Base-by-base conservation (phyloP, 2,329 filamentous ascomycete species). In the Fusarium transvaalense region DNA sequence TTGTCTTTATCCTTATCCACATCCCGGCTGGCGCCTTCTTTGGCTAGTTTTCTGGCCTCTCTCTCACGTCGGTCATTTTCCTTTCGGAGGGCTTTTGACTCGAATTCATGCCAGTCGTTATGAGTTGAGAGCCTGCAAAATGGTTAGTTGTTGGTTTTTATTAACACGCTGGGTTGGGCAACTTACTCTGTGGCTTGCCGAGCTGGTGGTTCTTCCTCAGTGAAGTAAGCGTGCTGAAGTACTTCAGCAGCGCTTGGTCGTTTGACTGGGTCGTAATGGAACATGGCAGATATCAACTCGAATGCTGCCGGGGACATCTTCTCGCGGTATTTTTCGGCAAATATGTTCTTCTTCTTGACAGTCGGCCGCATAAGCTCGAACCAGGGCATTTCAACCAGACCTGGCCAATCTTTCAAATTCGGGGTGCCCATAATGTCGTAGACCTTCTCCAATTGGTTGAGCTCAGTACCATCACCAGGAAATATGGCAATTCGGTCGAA, bases 31-130 rank as follows among this genome's bases (percentile, higher is more conserved):
- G 59, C 48, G 10, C 64, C 71, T 2, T 82, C 82, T 70, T 82
- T 84, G 19, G 78, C 79, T 1, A 81, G 80, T 41, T 81, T 82
- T 6, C 82, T 80, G 10, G 84, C 85, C 55, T 88, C 86, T 58
- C 84, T 82, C 29, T 88, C 85, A 64, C 83, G 84, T 56, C 88
- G 88, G 78, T 96, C 93, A 72, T 94, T 95, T 78, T 97, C 94
- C 72, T 96, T 96, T 32, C 96, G 87, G 27, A 97, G 84, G 17
- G 94, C 94, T 81, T 99, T 99, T 57, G 93, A 97, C 81, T 99
- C 96, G 75, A 98, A 97, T 77, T 99, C 96, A 77, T 99, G 96
- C 96, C 96, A 99, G 74, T 99, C 96, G 73, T 96, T 89, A 31
- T 99, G 86, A 48, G 90, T 84, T 62, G 91, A 89, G 50, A 99